Conservation (phyloP, 805 yeast genomes). For the Nakazawaea populi region DNA sequence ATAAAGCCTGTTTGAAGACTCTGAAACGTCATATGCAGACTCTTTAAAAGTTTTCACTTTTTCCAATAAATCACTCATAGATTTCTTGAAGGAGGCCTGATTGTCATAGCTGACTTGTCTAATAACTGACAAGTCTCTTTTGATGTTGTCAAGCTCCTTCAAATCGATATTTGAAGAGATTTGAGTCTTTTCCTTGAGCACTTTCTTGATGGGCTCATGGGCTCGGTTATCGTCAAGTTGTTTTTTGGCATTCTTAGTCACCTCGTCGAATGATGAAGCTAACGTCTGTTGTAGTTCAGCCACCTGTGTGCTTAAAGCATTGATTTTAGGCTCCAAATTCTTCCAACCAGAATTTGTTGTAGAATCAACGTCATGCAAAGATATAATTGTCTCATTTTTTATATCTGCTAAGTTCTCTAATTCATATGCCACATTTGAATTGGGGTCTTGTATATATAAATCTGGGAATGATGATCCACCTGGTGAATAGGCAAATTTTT, state of each 20-base stretch:
- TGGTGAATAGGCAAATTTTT: constrained; percentile 81
- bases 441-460: constrained; percentile 62
- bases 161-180: constrained; percentile 4
- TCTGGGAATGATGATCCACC: constrained; percentile 69
- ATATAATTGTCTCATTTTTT: constrained; percentile 50
- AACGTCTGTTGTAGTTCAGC: constrained; percentile 19
- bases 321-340: constrained; percentile 22
- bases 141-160: constrained; percentile 37
- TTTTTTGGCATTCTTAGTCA: background rate
- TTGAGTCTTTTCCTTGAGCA: background rate
- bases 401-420: constrained; percentile 65
- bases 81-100: constrained; percentile 32
- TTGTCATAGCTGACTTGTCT: constrained; percentile 48
- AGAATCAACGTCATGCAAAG: constrained; percentile 43
- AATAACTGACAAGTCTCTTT: constrained; percentile 52
- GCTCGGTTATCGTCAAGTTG: no score
- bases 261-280: constrained; percentile 6
- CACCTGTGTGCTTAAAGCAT: constrained; percentile 20
- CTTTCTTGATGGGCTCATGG: background rate
- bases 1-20: constrained; percentile 40
- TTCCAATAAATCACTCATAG: constrained; percentile 36
- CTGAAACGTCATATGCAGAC: constrained; percentile 30
- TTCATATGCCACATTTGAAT: constrained; percentile 63
- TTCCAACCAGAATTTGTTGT: constrained; percentile 16
- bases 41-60: constrained; percentile 49